Evolutionary conservation across 768 basidiomycete species (phyloP), one percentile per base, ranked within the genome.

Genomic region (Tephrocybe sp.): DNA sequence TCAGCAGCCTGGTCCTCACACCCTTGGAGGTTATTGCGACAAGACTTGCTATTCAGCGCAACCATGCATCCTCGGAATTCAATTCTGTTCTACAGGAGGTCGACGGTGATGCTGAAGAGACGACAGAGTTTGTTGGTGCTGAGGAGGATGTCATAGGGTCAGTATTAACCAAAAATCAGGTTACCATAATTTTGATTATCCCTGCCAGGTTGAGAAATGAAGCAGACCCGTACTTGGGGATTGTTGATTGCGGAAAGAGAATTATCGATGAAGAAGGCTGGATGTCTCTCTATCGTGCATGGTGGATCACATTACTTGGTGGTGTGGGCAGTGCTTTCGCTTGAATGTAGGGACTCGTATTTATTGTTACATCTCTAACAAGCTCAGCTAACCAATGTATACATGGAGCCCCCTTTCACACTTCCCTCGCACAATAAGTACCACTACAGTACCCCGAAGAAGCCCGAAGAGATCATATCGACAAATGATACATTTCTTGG

Each of bases 121-220:
- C 70, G 1, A 65, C 70, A 4, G 86, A 88, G 55, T 92, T 82
- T 57, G 73, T 80, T 21, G 86, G 84, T 13, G 66, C 72, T 4
- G 83, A 86, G 22, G 90, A 93, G 59, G 91, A 93, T 56, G 91
- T 93, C 15, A 90, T 93, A 54, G 89, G 88, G 87, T 88, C 56
- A 43, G 82, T 56, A 15, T 7, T 59, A 22, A 25, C 3, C 30
- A 42, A 62, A 22, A 30, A 22, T 36, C 46, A 6, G 8, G 6
- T 29, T 39, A 24, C 42, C 47, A 30, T 16, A 19, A 33, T 25
- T 31, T 3, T 21, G 22, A 23, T 39, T 23, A 21, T 25, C 47
- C 38, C 31, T 58, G 42, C 59, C 44, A 89, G 88, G 10, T 69
- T 91, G 57, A 79, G 90, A 53, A 81, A 75, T 50, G 90, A 91